Conservation (phyloP, 371 early-diverging fungal species). For the Mortierella polycephala region DNA sequence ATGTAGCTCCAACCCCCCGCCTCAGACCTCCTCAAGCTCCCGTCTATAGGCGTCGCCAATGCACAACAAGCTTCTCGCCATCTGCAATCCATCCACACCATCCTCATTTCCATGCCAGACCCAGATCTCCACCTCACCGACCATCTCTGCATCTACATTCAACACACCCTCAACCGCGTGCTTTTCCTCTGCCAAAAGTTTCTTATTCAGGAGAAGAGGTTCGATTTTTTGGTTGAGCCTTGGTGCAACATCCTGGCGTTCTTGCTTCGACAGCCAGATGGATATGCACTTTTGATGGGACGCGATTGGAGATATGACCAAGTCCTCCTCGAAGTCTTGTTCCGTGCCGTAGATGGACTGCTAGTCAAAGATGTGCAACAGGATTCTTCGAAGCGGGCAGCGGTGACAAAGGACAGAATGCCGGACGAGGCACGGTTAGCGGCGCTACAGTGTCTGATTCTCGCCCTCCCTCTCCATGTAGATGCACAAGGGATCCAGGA, state of each 20-base stretch:
- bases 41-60: constrained; percentile 30
- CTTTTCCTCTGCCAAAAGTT: constrained; percentile 56
- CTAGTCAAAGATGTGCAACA: constrained; percentile 8
- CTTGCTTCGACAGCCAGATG: constrained; percentile 31
- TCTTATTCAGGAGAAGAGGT: constrained; percentile 27
- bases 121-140: constrained; percentile 37
- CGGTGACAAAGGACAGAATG: constrained; percentile 28
- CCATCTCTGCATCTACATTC: constrained; percentile 27
- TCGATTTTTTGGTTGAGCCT: constrained; percentile 47
- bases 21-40: constrained; percentile 16
- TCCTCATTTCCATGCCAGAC: constrained; percentile 24
- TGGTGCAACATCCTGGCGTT: constrained; percentile 42
- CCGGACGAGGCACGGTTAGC: constrained; percentile 39
- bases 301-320: constrained; percentile 15
- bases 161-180: constrained; percentile 38
- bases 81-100: constrained; percentile 12
- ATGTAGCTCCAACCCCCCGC: constrained; percentile 5
- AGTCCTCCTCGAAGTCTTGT: constrained; percentile 22
- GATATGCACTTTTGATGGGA: constrained; percentile 26
- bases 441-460: constrained; percentile 29
- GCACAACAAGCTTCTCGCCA: constrained; percentile 16
- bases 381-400: not conserved
- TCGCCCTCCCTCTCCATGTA: constrained; percentile 23
- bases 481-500: not conserved
- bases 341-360: constrained; percentile 36